Evolutionary conservation across 2,329 filamentous ascomycete species (phyloP).

Genomic region (Aspergillus puulaauensis): DNA sequence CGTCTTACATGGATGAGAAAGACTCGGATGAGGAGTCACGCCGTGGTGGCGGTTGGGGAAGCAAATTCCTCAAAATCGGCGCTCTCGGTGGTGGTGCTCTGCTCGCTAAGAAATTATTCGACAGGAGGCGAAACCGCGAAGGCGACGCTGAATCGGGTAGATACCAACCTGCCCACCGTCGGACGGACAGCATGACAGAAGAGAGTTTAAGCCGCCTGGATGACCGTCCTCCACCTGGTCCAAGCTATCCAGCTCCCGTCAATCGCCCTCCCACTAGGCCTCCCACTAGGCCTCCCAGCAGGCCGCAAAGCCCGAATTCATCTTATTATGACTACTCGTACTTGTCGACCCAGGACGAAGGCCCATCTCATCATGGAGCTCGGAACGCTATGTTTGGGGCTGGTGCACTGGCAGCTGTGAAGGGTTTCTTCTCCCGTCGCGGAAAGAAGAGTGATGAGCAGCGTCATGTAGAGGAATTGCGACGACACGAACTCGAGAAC

Average conservation of each 20-base stretch:
- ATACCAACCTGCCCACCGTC: conserved; percentile 53
- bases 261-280: conserved; percentile 36
- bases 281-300: conserved; percentile 35
- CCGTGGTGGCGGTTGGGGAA: conserved; percentile 59
- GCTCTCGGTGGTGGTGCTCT: conserved; percentile 64
- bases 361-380: conserved; percentile 50
- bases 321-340: conserved; percentile 37
- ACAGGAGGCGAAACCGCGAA: conserved; percentile 54
- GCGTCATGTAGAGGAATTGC: conserved; percentile 58
- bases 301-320: conserved; percentile 35
- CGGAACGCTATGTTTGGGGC: conserved; percentile 64
- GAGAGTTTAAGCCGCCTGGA: conserved; percentile 47
- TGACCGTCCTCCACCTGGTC: conserved; percentile 55
- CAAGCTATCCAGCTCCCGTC: conserved; percentile 29
- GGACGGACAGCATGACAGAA: conserved; percentile 44
- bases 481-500: conserved; percentile 52
- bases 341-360: conserved; percentile 36
- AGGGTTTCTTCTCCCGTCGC: conserved; percentile 62
- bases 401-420: conserved; percentile 61
- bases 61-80: conserved; percentile 60
- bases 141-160: conserved; percentile 53
- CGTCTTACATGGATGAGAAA: conserved; percentile 66
- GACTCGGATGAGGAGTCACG: conserved; percentile 53
- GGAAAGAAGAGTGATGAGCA: conserved; percentile 56
- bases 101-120: conserved; percentile 60